Evolutionary conservation across 306 rosid species (phyloP).

Genomic region (Psophocarpus tetragonolobus): DNA sequence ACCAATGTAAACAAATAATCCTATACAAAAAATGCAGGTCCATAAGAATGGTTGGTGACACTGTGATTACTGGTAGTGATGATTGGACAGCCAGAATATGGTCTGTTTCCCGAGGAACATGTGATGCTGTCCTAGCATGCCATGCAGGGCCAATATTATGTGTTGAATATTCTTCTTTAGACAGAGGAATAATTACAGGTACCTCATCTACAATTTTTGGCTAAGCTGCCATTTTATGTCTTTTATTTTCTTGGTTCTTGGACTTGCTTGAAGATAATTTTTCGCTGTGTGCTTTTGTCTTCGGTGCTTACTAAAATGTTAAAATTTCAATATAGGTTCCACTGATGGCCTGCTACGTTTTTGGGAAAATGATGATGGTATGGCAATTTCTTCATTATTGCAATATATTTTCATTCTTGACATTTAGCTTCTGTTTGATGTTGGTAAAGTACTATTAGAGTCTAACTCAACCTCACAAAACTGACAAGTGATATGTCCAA

Average conservation of each 20-base stretch:
- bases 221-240: conserved; percentile 8
- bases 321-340: conserved; percentile 73
- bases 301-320: conserved; percentile 29
- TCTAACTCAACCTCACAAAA: no score
- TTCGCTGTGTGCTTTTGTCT: conserved; percentile 18
- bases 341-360: conserved; percentile 91
- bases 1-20: conserved; percentile 22
- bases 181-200: conserved; percentile 94
- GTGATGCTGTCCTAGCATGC: conserved; percentile 98
- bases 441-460: no score
- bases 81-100: conserved; percentile 99
- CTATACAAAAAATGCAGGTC: conserved; percentile 64
- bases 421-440: conserved; percentile 6
- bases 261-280: conserved; percentile 22
- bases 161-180: conserved; percentile 89
- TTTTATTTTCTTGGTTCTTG: conserved; percentile 7
- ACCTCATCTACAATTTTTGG: conserved; percentile 14
- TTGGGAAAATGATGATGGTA: conserved; percentile 98
- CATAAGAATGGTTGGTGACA: conserved; percentile 93
- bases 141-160: conserved; percentile 95
- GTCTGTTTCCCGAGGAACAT: conserved; percentile 91
- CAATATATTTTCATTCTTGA: conserved; percentile 30
- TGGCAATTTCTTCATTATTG: conserved; percentile 25
- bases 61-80: conserved; percentile 92
- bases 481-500: no score